A percentile compares a stretch with the other conserved stretches of the same genome.
phyloP scores from a whole-genome alignment of 257 asterid species.

The Penstemon davidsonii region DNA sequence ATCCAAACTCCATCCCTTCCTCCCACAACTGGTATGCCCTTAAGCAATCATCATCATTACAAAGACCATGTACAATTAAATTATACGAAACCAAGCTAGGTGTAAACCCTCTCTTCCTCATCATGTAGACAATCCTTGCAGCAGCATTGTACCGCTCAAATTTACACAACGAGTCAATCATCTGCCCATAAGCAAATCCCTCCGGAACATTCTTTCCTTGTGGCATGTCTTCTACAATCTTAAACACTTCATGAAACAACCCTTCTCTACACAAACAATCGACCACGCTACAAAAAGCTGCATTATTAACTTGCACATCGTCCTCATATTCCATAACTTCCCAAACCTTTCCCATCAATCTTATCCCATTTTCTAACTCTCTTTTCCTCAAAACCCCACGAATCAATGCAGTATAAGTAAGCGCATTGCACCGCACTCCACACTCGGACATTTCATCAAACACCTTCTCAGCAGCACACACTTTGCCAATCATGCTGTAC shows the following conservation, averaged over 20 bases:
- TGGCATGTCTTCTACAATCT: constrained; percentile 76
- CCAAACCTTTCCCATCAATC: constrained; percentile 55
- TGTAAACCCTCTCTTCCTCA: constrained; percentile 68
- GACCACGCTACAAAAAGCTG: constrained; percentile 67
- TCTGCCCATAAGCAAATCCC: constrained; percentile 68
- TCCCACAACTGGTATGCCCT: constrained; percentile 83
- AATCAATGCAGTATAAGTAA: constrained; percentile 58
- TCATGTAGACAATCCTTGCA: constrained; percentile 81
- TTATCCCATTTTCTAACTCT: constrained; percentile 51
- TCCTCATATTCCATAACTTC: constrained; percentile 46
- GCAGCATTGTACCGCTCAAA: constrained; percentile 80
- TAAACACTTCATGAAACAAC: constrained; percentile 65
- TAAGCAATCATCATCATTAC: constrained; percentile 63
- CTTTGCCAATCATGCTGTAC: constrained; percentile 54
- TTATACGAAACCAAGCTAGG: constrained; percentile 70
- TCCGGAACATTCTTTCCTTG: constrained; percentile 60
- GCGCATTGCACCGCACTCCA: constrained; percentile 50
- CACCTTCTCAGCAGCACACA: constrained; percentile 55
- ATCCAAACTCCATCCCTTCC: constrained; percentile 65
- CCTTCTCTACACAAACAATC: constrained; percentile 78
- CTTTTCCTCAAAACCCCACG: constrained; percentile 50
- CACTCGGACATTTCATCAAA: constrained; percentile 69
- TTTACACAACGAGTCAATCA: constrained; percentile 73
- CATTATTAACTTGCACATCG: constrained; percentile 50
- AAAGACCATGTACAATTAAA: constrained; percentile 70